Evolutionary conservation across 2,329 filamentous ascomycete genomes (phyloP).

Genomic region (Apiospora hydei): DNA sequence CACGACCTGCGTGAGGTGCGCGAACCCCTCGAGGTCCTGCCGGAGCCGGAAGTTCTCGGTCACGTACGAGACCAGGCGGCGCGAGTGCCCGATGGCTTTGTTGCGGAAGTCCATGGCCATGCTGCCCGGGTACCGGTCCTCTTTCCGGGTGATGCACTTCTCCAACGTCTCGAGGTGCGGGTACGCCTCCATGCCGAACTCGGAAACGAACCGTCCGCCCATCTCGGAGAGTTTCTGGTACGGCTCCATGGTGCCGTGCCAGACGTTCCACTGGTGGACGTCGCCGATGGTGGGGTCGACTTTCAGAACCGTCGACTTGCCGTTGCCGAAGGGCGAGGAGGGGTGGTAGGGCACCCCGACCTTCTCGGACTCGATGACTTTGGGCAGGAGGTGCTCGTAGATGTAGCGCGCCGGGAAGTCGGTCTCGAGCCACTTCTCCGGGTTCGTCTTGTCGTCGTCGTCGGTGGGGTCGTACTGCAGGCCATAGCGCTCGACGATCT

Average conservation of each 20-base stretch:
- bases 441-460: conserved; percentile 64
- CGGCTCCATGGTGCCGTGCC: conserved; percentile 79
- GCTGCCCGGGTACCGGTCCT: conserved; percentile 70
- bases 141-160: conserved; percentile 62
- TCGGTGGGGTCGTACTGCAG: conserved; percentile 76
- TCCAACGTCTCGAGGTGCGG: conserved; percentile 77
- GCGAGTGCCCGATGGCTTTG: conserved; percentile 79
- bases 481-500: conserved; percentile 72
- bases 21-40: conserved; percentile 52
- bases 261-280: conserved; percentile 84
- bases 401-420: conserved; percentile 80
- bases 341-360: conserved; percentile 74
- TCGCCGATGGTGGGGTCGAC: conserved; percentile 74
- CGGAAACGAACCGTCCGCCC: conserved; percentile 78
- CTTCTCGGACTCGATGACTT: conserved; percentile 65
- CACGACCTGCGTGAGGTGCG: conserved; percentile 62
- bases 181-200: conserved; percentile 85
- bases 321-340: conserved; percentile 76
- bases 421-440: conserved; percentile 77
- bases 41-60: conserved; percentile 74
- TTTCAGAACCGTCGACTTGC: conserved; percentile 59
- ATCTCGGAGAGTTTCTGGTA: conserved; percentile 78
- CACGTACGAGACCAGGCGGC: conserved; percentile 76
- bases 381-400: conserved; percentile 77
- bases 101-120: conserved; percentile 82